phyloP scores from a whole-genome alignment of 306 rosid species.

The Casuarina equisetifolia region DNA sequence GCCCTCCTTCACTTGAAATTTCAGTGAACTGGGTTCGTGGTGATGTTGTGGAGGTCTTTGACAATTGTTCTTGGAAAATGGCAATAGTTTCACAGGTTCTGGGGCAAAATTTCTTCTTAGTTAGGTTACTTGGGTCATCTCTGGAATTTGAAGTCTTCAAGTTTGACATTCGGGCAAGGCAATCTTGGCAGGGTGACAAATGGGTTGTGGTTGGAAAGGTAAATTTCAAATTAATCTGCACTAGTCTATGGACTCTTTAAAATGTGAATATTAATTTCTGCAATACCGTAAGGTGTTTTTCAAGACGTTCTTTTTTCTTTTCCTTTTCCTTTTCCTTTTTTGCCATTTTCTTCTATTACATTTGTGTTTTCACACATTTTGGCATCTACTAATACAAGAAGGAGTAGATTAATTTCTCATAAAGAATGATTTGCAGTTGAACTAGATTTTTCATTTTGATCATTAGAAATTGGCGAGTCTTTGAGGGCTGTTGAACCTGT shows the following conservation, averaged over 20 bases:
- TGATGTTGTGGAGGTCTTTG: conserved; percentile 77
- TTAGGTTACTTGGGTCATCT: conserved; percentile 83
- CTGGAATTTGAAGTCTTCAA: conserved; percentile 64
- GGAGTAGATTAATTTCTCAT: background rate
- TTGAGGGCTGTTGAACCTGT: background rate
- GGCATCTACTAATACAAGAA: background rate
- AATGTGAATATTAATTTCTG: conserved; percentile 4
- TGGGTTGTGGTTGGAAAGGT: conserved; percentile 89
- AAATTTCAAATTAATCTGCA: conserved; percentile 17
- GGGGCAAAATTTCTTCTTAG: conserved; percentile 50
- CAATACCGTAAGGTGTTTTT: background rate
- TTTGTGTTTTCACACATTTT: conserved; percentile 3
- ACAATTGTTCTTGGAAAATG: conserved; percentile 79
- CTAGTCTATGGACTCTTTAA: conserved; percentile 20
- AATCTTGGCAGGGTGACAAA: conserved; percentile 73
- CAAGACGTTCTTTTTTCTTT: background rate
- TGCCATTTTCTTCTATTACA: background rate
- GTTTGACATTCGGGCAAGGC: conserved; percentile 70
- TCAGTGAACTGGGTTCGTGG: conserved; percentile 64
- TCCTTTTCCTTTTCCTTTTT: background rate
- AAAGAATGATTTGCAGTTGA: conserved; percentile 2
- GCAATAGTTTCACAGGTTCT: conserved; percentile 74
- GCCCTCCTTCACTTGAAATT: conserved; percentile 60
- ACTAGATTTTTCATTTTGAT: background rate
- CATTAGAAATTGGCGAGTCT: conserved; percentile 6